phyloP scores from a whole-genome alignment of 2,329 filamentous ascomycete species.

The Zalaria sp. region DNA sequence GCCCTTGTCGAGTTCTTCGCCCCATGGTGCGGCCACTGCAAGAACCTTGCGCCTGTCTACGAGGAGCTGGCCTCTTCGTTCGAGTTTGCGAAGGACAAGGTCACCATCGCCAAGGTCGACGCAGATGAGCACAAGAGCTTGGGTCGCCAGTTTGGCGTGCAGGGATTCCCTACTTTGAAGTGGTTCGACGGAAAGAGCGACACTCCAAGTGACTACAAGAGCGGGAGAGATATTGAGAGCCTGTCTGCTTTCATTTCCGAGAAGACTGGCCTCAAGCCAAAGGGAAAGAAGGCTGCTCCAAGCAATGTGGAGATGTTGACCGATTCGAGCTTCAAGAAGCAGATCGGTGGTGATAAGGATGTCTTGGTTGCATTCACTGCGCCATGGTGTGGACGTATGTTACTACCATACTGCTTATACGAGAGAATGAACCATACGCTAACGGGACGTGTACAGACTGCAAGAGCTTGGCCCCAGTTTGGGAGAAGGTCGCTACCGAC shows the following conservation, averaged over 20 bases:
- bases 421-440: conserved; percentile 3
- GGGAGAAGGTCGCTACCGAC: conserved; percentile 74
- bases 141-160: conserved; percentile 73
- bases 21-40: conserved; percentile 99
- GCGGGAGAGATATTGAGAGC: conserved; percentile 77
- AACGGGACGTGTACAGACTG: conserved; percentile 51
- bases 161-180: conserved; percentile 94
- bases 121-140: conserved; percentile 77
- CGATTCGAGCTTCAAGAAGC: conserved; percentile 62
- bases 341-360: conserved; percentile 73
- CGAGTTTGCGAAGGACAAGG: conserved; percentile 56
- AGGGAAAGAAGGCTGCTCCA: conserved; percentile 55
- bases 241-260: conserved; percentile 67
- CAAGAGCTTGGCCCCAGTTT: conserved; percentile 82
- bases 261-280: conserved; percentile 74
- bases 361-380: conserved; percentile 94
- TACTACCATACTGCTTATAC: conserved; percentile 5
- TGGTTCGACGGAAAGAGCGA: conserved; percentile 94
- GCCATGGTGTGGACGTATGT: conserved; percentile 96
- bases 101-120: conserved; percentile 91
- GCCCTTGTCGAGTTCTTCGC: conserved; percentile 97
- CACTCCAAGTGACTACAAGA: conserved; percentile 70
- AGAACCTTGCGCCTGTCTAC: conserved; percentile 86
- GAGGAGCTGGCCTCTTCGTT: conserved; percentile 74
- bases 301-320: conserved; percentile 69